Conservation (phyloP, 176 grass and related monocot species). For the Bonia amplexicaulis region DNA sequence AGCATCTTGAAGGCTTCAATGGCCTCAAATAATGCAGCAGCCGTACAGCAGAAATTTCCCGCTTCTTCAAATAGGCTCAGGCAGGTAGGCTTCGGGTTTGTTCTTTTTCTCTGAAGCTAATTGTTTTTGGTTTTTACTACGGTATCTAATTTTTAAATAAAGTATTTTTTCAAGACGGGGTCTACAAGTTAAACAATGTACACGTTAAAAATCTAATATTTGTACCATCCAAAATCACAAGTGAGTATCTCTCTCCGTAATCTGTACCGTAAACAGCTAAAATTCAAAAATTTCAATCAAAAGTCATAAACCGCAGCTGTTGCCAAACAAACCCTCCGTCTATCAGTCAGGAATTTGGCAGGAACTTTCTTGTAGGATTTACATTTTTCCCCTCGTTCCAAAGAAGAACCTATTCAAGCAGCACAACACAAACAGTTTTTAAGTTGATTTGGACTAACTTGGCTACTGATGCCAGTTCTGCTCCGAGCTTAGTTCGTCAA, state of each 20-base stretch:
- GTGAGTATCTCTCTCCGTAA: too few species aligned
- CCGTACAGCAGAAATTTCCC: background rate
- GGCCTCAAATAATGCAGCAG: background rate
- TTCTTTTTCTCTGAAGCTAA: too few species aligned
- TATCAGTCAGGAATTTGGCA: background rate
- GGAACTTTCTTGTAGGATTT: background rate
- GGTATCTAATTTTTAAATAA: too few species aligned
- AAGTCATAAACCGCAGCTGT: too few species aligned
- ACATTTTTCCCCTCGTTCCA: background rate
- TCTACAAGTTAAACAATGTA: too few species aligned
- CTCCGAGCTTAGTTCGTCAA: background rate
- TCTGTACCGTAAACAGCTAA: too few species aligned
- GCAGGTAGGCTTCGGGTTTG: background rate
- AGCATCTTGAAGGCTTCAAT: background rate
- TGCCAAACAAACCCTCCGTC: too few species aligned
- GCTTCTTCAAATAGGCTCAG: background rate
- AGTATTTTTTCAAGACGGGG: too few species aligned
- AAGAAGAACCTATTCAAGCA: background rate
- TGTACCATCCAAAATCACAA: too few species aligned
- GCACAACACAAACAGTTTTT: background rate
- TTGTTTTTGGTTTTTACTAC: too few species aligned
- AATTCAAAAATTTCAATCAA: too few species aligned
- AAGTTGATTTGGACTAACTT: background rate
- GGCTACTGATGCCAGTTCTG: background rate
- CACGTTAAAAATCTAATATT: too few species aligned